phyloP scores from a whole-genome alignment of 768 basidiomycete genomes.

The Boletus coccyginus region DNA sequence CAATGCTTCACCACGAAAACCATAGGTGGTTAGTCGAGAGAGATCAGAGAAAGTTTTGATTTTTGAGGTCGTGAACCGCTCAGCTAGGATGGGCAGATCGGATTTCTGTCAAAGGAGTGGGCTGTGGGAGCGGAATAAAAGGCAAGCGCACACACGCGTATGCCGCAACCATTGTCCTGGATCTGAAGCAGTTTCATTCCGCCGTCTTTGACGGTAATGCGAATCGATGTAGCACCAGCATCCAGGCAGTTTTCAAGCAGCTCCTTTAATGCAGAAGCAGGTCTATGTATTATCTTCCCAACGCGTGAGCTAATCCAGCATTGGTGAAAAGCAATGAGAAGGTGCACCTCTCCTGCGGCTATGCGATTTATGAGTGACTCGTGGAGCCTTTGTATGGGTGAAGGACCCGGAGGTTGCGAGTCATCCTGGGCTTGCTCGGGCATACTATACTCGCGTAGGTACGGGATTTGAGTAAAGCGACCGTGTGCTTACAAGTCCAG shows the following conservation, averaged over 20 bases:
- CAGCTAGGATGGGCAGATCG: constrained; percentile 88
- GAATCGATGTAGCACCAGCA: constrained; percentile 84
- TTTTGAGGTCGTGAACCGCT: constrained; percentile 95
- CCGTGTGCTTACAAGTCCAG: neutral
- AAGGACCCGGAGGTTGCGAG: constrained; percentile 41
- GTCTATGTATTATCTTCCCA: constrained; percentile 77
- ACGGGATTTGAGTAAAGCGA: neutral
- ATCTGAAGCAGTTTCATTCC: constrained; percentile 94
- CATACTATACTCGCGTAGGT: constrained; percentile 7
- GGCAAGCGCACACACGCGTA: constrained; percentile 56
- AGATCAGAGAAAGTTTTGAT: constrained; percentile 84
- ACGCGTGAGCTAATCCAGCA: constrained; percentile 16
- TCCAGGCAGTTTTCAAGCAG: constrained; percentile 95
- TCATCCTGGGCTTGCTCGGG: constrained; percentile 3
- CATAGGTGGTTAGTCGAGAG: constrained; percentile 82
- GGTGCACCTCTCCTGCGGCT: constrained; percentile 67
- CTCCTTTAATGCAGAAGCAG: constrained; percentile 94
- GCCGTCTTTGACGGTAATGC: constrained; percentile 89
- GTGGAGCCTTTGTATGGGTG: constrained; percentile 71
- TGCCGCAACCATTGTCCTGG: constrained; percentile 95
- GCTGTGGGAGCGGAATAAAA: neutral
- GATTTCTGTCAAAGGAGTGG: constrained; percentile 52
- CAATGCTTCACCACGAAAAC: constrained; percentile 95
- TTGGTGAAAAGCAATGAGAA: neutral
- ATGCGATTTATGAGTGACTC: constrained; percentile 90